Evolutionary conservation across 2,329 filamentous ascomycete species (phyloP), one percentile per base, ranked within the genome.

Genomic region (Epichloe gansuensis): DNA sequence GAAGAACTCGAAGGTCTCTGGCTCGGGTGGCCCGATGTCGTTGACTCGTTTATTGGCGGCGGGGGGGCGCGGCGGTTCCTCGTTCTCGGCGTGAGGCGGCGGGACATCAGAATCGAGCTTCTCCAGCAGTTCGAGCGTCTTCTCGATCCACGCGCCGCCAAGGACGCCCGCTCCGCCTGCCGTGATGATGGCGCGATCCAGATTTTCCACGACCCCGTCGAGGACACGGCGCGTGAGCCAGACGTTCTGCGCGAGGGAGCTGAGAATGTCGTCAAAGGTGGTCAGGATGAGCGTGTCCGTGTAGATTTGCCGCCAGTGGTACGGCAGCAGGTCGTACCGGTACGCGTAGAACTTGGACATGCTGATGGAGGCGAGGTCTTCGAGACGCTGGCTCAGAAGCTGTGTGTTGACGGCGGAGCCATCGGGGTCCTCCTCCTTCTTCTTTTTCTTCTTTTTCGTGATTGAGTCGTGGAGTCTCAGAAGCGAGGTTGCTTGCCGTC

Each of bases 131-230:
- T 66, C 63, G 25, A 86, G 60, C 0, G 75, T 73, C 42, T 67
- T 61, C 52, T 83, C 74, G 45, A 83, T 72, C 65, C 75, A 79
- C 3, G 12, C 47, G 21, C 67, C 61, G 7, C 78, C 75, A 51
- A 86, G 71, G 1, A 63, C 56, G 0, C 76, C 72, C 1, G 79
- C 78, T 0, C 77, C 84, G 1, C 85, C 87, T 0, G 87, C 80
- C 51, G 89, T 77, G 45, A 95, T 87, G 44, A 94, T 67, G 0
- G 85, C 83, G 64, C 82, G 81, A 60, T 96, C 90, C 2, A 97
- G 74, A 1, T 75, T 68, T 50, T 75, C 74, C 36, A 95, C 77
- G 2, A 85, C 71, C 2, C 73, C 65, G 36, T 78, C 73, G 4
- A 89, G 62, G 3, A 55, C 50, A 8, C 51, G 48, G 31, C 60